These are phyloP conservation scores for Petasospora fabianii DNA, from an alignment of 1,139 yeast genomes.

Conservation along the genomic window DNA sequence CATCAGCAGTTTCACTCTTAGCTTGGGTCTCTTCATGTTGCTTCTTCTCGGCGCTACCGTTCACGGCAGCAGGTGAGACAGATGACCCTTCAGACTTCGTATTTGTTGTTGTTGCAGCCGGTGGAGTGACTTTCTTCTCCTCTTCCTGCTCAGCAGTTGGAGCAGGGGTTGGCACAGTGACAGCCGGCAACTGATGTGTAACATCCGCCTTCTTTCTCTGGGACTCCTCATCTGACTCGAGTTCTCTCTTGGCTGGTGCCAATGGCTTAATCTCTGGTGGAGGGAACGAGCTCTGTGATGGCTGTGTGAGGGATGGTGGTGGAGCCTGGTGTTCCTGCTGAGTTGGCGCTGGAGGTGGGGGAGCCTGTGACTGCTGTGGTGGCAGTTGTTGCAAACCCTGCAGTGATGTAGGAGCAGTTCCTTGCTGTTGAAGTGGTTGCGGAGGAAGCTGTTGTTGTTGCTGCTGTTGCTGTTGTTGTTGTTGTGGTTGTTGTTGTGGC, in stretches of 20 bases:
- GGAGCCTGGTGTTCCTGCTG: slow-evolving; percentile 2
- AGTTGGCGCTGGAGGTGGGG: slow-evolving; percentile 27
- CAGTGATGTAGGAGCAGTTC: too few relatives aligned
- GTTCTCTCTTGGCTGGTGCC: slow-evolving; percentile 17
- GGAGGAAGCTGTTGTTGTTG: neutral
- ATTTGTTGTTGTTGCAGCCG: too few relatives aligned
- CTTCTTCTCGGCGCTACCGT: too few relatives aligned
- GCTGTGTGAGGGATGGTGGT: slow-evolving; percentile 15
- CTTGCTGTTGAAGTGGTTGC: too few relatives aligned
- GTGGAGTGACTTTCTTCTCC: too few relatives aligned
- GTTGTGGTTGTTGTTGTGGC: slow-evolving; percentile 23
- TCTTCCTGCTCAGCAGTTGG: too few relatives aligned
- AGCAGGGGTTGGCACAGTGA: neutral
- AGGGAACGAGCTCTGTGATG: slow-evolving; percentile 6
- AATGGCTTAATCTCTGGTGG: slow-evolving; percentile 11
- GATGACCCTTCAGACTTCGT: too few relatives aligned
- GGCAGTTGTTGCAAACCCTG: too few relatives aligned
- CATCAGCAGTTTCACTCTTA: slow-evolving; percentile 5
- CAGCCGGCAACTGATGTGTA: too few relatives aligned
- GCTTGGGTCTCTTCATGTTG: slow-evolving; percentile 3
- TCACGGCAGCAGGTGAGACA: slow-evolving; percentile 1
- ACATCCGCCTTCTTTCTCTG: slow-evolving; percentile 12
- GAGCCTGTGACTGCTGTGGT: slow-evolving; percentile 17
- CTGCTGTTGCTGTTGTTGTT: slow-evolving; percentile 22
- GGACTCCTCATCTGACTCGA: slow-evolving; percentile 14